Evolutionary conservation across 805 yeast species (phyloP).

Genomic region (Yarrowia sp.): DNA sequence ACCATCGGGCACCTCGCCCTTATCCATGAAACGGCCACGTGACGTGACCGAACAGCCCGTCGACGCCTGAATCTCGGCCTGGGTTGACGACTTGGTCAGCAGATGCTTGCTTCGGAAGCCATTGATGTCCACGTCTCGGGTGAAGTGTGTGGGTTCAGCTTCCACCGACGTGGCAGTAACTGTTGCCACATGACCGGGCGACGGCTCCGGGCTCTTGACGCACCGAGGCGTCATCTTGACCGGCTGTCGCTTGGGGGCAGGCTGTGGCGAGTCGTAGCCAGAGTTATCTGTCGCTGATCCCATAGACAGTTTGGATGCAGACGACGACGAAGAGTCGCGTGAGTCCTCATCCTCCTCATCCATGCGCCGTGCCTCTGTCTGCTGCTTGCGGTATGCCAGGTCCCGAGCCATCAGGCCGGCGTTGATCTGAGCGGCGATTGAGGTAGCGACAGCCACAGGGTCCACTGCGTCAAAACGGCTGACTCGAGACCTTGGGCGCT

Average conservation of each 20-base stretch:
- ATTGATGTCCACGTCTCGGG: constrained; percentile 39
- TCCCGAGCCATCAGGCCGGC: constrained; percentile 34
- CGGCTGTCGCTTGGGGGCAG: not conserved
- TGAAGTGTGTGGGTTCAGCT: constrained; percentile 29
- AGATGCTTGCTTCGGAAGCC: constrained; percentile 41
- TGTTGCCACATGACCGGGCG: no score
- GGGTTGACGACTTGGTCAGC: constrained; percentile 40
- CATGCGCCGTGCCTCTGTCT: not conserved
- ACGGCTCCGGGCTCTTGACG: not conserved
- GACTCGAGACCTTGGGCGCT: not conserved
- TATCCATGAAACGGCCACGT: constrained; percentile 36
- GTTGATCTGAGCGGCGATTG: constrained; percentile 40
- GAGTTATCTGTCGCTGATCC: not conserved
- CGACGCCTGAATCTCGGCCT: constrained; percentile 35
- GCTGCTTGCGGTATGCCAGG: constrained; percentile 3
- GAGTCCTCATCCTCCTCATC: not conserved
- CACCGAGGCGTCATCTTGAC: not conserved
- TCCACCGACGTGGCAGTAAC: not conserved
- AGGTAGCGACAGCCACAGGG: constrained; percentile 37
- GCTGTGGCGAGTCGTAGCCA: not conserved
- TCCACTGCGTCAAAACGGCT: constrained; percentile 29
- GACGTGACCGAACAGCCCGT: constrained; percentile 39
- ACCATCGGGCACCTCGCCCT: constrained; percentile 53
- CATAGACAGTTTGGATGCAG: not conserved
- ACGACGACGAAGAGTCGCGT: not conserved